Conservation (phyloP, 495 filamentous ascomycete genomes). For the Letharia columbiana region DNA sequence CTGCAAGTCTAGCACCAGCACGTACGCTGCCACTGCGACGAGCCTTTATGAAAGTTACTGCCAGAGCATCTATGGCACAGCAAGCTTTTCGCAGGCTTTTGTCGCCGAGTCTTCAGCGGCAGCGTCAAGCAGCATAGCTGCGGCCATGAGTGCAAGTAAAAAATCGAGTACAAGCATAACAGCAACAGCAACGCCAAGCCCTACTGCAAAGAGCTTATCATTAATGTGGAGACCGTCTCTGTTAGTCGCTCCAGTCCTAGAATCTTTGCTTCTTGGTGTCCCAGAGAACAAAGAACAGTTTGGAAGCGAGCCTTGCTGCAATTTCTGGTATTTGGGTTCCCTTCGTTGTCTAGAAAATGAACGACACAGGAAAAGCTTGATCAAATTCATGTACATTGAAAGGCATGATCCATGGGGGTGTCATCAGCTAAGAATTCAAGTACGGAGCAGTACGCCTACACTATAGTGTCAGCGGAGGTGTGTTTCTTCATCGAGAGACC, state of each 20-base stretch:
- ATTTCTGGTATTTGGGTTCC: not conserved
- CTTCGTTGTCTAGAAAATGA: not conserved
- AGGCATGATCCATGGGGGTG: not conserved
- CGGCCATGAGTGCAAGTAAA: not conserved
- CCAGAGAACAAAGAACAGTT: not conserved
- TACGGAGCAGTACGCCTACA: too few species aligned
- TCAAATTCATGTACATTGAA: not conserved
- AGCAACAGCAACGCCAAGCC: not conserved
- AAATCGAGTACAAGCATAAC: not conserved
- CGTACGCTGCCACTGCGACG: not conserved
- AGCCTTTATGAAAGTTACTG: not conserved
- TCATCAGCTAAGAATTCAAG: not conserved
- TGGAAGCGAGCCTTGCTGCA: not conserved
- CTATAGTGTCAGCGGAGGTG: too few species aligned
- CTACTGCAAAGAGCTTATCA: not conserved
- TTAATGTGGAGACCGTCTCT: not conserved
- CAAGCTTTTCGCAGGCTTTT: slow-evolving; percentile 4
- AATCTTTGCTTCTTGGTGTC: not conserved
- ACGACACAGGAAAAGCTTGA: not conserved
- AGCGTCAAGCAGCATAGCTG: not conserved
- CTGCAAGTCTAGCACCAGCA: not conserved
- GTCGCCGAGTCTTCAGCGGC: not conserved
- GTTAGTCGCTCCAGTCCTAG: not conserved
- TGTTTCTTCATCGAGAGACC: too few species aligned
- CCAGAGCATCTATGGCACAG: not conserved